Conservation (phyloP, 495 filamentous ascomycete genomes). For the Podospora pseudoanserina region DNA sequence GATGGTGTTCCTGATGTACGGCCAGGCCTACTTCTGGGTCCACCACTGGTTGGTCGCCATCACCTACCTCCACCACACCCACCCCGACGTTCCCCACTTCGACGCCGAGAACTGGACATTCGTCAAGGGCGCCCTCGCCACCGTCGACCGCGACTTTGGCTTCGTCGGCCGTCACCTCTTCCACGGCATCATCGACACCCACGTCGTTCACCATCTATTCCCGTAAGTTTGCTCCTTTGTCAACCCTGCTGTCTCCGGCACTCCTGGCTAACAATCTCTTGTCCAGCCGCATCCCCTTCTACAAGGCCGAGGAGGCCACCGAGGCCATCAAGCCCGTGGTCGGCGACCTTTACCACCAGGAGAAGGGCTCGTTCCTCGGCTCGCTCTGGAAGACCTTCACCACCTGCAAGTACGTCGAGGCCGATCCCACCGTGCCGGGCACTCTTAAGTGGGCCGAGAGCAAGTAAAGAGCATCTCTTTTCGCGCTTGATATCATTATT, state of each 20-base stretch:
- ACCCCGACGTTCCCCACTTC: slow-evolving; percentile 79
- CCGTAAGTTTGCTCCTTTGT: slow-evolving; percentile 25
- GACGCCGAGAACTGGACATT: slow-evolving; percentile 73
- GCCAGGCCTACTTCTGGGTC: slow-evolving; percentile 91
- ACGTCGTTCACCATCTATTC: slow-evolving; percentile 88
- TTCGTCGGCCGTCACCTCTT: slow-evolving; percentile 80
- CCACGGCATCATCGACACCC: slow-evolving; percentile 87
- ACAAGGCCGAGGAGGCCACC: slow-evolving; percentile 82
- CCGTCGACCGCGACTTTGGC: slow-evolving; percentile 84
- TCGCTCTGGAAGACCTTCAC: slow-evolving; percentile 34
- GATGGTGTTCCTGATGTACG: slow-evolving; percentile 87
- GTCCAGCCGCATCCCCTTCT: slow-evolving; percentile 73
- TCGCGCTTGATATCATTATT: not conserved
- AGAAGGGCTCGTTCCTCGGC: slow-evolving; percentile 40
- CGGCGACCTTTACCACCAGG: slow-evolving; percentile 70
- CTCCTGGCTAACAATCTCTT: not conserved
- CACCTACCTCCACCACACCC: slow-evolving; percentile 88
- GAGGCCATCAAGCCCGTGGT: slow-evolving; percentile 78
- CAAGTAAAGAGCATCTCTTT: not conserved
- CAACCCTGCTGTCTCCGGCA: not conserved
- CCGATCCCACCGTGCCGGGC: slow-evolving; percentile 31
- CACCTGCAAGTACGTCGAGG: slow-evolving; percentile 36
- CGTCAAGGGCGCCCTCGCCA: slow-evolving; percentile 79
- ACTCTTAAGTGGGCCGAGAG: slow-evolving; percentile 32
- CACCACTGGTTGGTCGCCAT: slow-evolving; percentile 93